phyloP scores from a whole-genome alignment of 1,284 basidiomycete genomes.

The Rhodotorula sp. region DNA sequence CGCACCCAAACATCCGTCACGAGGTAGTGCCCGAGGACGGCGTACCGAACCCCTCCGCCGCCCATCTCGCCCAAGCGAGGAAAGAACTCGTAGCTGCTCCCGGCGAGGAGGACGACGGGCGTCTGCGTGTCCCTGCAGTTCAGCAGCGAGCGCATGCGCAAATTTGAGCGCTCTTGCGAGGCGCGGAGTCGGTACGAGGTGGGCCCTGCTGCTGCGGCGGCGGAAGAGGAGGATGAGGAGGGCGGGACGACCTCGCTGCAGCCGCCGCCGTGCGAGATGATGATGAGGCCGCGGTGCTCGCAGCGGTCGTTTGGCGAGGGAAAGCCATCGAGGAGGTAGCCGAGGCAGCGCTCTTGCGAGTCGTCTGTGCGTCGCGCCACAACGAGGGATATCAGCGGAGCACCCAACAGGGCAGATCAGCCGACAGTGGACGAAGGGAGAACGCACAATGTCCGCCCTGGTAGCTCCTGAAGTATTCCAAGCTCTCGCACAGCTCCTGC shows the following conservation, averaged over 20 bases:
- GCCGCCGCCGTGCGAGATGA: constrained; percentile 41
- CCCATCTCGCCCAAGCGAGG: constrained; percentile 14
- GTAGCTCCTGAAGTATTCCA: constrained; percentile 33
- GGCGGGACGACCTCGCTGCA: constrained; percentile 10
- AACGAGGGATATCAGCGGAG: not conserved
- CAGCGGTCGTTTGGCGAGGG: constrained; percentile 22
- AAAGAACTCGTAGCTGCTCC: constrained; percentile 22
- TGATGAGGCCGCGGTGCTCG: constrained; percentile 18
- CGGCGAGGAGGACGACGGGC: constrained; percentile 37
- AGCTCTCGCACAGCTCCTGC: constrained; percentile 40
- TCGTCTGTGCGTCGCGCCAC: constrained; percentile 11
- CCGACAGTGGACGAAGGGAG: no score
- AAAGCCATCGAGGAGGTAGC: constrained; percentile 39
- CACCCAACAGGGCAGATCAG: not conserved
- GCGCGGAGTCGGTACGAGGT: constrained; percentile 11
- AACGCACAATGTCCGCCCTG: constrained; percentile 40
- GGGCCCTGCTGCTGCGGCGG: not conserved
- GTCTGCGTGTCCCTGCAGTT: constrained; percentile 27
- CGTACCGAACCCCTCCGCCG: constrained; percentile 8
- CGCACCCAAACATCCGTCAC: constrained; percentile 32
- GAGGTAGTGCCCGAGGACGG: constrained; percentile 34
- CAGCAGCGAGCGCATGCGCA: constrained; percentile 30
- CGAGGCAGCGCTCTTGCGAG: constrained; percentile 25
- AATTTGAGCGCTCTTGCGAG: constrained; percentile 17
- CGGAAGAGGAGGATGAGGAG: not conserved